These are phyloP conservation scores for Phylloporus rhodoxanthus DNA, from an alignment of 768 basidiomycete genomes.

Conservation along the genomic window DNA sequence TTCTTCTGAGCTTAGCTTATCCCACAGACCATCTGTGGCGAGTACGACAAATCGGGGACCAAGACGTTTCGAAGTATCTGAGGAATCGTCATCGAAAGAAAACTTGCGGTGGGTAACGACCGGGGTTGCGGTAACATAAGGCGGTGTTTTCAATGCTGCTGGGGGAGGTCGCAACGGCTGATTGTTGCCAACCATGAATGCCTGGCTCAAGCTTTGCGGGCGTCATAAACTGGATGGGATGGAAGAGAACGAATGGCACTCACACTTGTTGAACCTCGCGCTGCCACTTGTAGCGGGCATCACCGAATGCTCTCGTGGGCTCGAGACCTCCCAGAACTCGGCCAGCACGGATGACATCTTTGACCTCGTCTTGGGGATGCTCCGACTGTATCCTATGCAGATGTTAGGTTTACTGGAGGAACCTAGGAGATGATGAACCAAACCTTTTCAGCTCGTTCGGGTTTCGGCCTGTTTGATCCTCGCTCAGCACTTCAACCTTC, in stretches of 20 bases:
- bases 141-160: slow-evolving; percentile 71
- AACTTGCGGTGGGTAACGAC: slow-evolving; percentile 76
- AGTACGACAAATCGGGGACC: slow-evolving; percentile 72
- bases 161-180: slow-evolving; percentile 56
- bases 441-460: slow-evolving; percentile 79
- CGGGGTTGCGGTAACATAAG: slow-evolving; percentile 84
- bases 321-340: slow-evolving; percentile 86
- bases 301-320: slow-evolving; percentile 82
- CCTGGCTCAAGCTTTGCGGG: slow-evolving; percentile 47
- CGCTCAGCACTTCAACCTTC: slow-evolving; percentile 89
- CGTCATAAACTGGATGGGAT: neutral
- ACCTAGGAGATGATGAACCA: slow-evolving; percentile 8
- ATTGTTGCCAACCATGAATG: slow-evolving; percentile 61
- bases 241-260: slow-evolving; percentile 20
- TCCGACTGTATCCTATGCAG: slow-evolving; percentile 64
- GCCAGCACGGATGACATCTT: slow-evolving; percentile 69
- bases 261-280: slow-evolving; percentile 66
- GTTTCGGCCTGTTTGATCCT: slow-evolving; percentile 95
- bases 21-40: slow-evolving; percentile 85
- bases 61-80: slow-evolving; percentile 16
- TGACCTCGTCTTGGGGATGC: slow-evolving; percentile 72
- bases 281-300: slow-evolving; percentile 87
- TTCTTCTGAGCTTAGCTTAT: slow-evolving; percentile 71
- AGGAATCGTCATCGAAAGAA: slow-evolving; percentile 37
- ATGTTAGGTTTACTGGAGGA: slow-evolving; percentile 1